Evolutionary conservation across 768 basidiomycete genomes (phyloP).

Genomic region (Galerina marginata): DNA sequence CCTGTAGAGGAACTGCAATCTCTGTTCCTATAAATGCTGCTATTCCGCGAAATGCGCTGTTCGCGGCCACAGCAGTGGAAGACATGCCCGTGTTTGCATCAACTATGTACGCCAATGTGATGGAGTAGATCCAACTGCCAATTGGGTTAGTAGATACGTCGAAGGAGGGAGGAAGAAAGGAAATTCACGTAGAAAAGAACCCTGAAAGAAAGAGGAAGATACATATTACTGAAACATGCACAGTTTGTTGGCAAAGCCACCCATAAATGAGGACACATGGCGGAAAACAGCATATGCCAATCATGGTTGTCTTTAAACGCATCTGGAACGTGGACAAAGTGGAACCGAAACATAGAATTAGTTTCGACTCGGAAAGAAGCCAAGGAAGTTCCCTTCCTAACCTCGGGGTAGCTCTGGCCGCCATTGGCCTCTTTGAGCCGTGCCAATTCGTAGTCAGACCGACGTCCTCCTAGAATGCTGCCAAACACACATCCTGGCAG

Average conservation of each 20-base stretch:
- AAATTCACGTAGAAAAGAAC: constrained; percentile 72
- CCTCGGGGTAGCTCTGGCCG: constrained; percentile 66
- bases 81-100: constrained; percentile 87
- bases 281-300: constrained; percentile 65
- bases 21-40: constrained; percentile 74
- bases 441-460: constrained; percentile 47
- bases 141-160: neutral
- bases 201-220: constrained; percentile 76
- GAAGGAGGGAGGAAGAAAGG: neutral
- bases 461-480: constrained; percentile 50
- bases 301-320: constrained; percentile 68
- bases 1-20: constrained; percentile 76
- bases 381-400: constrained; percentile 29
- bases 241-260: constrained; percentile 71
- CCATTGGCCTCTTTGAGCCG: constrained; percentile 44
- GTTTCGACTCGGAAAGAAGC: neutral
- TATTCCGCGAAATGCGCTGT: constrained; percentile 76
- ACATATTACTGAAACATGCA: constrained; percentile 71
- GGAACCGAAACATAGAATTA: neutral
- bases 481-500: constrained; percentile 43
- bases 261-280: constrained; percentile 69
- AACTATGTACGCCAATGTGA: constrained; percentile 79
- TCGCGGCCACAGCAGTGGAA: constrained; percentile 74
- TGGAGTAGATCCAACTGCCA: constrained; percentile 41
- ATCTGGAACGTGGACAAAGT: constrained; percentile 48